Evolutionary conservation across 345 rosid species (phyloP), one percentile per base, ranked within the genome.

Genomic region (Moricandia arvensis): DNA sequence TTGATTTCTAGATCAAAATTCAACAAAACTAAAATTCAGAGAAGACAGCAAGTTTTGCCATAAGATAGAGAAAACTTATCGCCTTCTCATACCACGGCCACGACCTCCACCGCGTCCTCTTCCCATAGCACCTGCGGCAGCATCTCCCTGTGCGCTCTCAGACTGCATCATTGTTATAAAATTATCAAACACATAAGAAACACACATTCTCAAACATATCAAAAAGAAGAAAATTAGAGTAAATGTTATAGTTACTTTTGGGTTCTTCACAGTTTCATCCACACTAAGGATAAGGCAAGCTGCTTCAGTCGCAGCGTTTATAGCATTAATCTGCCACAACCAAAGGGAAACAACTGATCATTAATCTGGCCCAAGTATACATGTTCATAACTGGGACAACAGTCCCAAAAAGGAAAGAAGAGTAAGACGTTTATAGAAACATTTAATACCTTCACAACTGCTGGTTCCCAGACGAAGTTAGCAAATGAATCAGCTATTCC

Each of bases 401-500:
- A n/a, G n/a, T n/a, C n/a, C n/a, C n/a, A n/a, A n/a, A n/a, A n/a
- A n/a, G n/a, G n/a, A n/a, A n/a, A n/a, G n/a, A n/a, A n/a, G n/a
- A n/a, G n/a, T n/a, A n/a, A n/a, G n/a, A n/a, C n/a, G n/a, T n/a
- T n/a, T n/a, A n/a, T n/a, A n/a, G n/a, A n/a, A n/a, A n/a, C n/a
- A n/a, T n/a, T n/a, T n/a, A n/a, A n/a, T 73, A 79, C 99, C 98
- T 96, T 93, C 6, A 93, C 99, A 62, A 93, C 98, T 13, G 99
- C 87, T 70, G 99, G 99, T 72, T 96, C 99, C 99, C 99, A 96
- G 2, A 96, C 98, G 73, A n/a, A 93, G 87, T 87, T 91, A n/a
- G 95, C 88, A 87, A 88, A 93, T 27, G 99, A 93, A 86, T 96
- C 98, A 3, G 90, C 90, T 45, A 96, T 90, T 79, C 97, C 99